Evolutionary conservation across 2,329 filamentous ascomycete genomes (phyloP), one percentile per base, ranked within the genome.

Genomic region (Cadophora sp.): DNA sequence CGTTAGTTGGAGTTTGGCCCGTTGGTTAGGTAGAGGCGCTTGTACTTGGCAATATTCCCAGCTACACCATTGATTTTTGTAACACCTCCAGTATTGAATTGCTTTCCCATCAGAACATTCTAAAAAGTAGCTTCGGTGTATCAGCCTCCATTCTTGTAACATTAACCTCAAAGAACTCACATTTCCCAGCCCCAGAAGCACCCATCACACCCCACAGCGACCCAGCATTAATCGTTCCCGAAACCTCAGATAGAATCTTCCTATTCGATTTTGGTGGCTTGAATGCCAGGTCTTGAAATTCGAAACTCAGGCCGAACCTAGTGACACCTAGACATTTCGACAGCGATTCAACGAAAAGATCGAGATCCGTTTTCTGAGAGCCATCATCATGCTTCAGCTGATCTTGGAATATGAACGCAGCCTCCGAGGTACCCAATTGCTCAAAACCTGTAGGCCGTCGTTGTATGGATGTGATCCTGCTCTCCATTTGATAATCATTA

Each of bases 71-170:
- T 88, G 69, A 88, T 81, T 56, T 81, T 83, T 30, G 86, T 82
- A 0, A 78, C 70, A 2, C 86, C 86, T 0, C 80, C 78, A 0
- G 84, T 87, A 66, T 84, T 81, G 41, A 77, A 80, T 0, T 78
- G 80, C 75, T 88, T 87, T 14, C 86, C 86, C 85, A 87, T 87
- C n/a, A 88, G 79, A 30, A 87, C 83, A 65, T 87, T 88, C 39
- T n/a, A 88, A 80, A 67, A 88, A 87, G 85, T 88, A 20, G 83
- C 74, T 76, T 47, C 8, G 39, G 9, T 33, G 4, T 18, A 30
- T 74, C 66, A 73, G 67, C 11, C 47, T 33, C 13, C 11, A 39
- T 22, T 14, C n/a, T 39, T 36, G 33, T n/a, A 7, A 36, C 27
- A 1, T 61, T 5, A 13, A 4, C 8, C n/a, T 5, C 7, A 47